A percentile compares a stretch with the other conserved stretches of the same genome.
These are phyloP conservation scores for Pachysandra terminalis DNA, from an alignment of 164 flowering plant species.

Conservation along the genomic window DNA sequence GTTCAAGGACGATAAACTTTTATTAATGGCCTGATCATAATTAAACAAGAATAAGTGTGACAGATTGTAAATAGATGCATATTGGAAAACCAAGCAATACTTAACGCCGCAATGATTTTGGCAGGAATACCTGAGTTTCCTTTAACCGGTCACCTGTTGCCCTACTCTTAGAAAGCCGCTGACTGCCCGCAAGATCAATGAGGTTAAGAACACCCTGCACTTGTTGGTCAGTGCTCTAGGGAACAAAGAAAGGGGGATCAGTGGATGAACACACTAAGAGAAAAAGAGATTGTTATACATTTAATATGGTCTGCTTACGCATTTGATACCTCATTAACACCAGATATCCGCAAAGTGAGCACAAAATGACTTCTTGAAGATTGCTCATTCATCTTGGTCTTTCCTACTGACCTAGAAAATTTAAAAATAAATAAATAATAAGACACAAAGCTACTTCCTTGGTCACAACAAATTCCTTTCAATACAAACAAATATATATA, in stretches of 20 bases:
- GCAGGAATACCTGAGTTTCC: conserved; percentile 76
- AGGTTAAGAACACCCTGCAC: conserved; percentile 92
- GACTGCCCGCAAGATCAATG: conserved; percentile 98
- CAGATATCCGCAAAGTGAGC: conserved; percentile 79
- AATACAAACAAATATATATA: too few species aligned
- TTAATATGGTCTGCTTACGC: background rate
- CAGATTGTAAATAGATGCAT: background rate
- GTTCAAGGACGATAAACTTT: conserved; percentile 80
- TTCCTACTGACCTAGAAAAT: conserved; percentile 74
- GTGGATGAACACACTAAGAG: background rate
- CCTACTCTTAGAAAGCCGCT: conserved; percentile 97
- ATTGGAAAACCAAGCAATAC: background rate
- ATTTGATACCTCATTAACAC: conserved; percentile 71
- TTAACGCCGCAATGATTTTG: too few species aligned
- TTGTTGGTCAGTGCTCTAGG: conserved; percentile 89
- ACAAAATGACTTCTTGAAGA: conserved; percentile 98
- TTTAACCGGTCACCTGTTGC: conserved; percentile 86
- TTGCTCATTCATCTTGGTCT: conserved; percentile 94
- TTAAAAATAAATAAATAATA: too few species aligned
- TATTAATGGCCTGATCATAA: conserved; percentile 73
- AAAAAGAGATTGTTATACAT: too few species aligned
- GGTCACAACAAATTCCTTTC: too few species aligned
- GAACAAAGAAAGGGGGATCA: background rate
- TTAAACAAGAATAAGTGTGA: background rate
- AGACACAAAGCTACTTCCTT: too few species aligned